Base-by-base conservation (phyloP, 768 basidiomycete genomes). In the Leccinum truebloodii region DNA sequence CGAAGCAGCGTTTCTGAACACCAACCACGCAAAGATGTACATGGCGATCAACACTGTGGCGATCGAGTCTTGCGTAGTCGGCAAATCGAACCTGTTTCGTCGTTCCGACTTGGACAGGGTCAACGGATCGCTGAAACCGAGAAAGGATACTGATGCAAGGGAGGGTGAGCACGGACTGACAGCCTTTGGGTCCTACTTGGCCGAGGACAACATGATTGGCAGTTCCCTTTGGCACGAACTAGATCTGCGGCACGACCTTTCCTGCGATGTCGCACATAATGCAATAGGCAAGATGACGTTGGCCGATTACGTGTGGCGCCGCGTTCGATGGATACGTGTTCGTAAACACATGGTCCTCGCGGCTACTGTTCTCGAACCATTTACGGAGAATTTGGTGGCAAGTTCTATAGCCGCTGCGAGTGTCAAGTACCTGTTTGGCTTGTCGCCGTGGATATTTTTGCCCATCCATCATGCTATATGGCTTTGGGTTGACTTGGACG, bases 181-280 rank as follows among this genome's bases (percentile, higher is more conserved):
- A 8, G 88, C 86, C 0, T 98, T 98, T 63, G 89, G 88, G 0
- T 86, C 88, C 13, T 98, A 89, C 75, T 82, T 98, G 48, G 96
- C 97, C 0, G 97, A 99, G 75, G 97, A 99, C 77, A 98, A 98
- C 76, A 96, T 93, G 92, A 96, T 99, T 59, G 97, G 88, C 18
- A 80, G 85, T 52, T 86, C 92, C 1, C 78, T 99, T 13, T 98
- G 95, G 97, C 93, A 98, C 71, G 93, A 98, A 72, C 81, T 98
- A 3, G 88, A 85, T 37, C 79, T 94, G 37, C 83, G 91, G 51
- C 97, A 99, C 70, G 89, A 93, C 59, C 81, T 98, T 60, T 95
- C 94, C 0, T 89, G 86, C 70, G 96, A 98, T 70, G 86, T 96
- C 57, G 95, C 90, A 1, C 83, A 86, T 50, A 97, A 98, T 69